Conservation (phyloP, 192 early-diverging fungal species). For the Rhizophagus clarus region DNA sequence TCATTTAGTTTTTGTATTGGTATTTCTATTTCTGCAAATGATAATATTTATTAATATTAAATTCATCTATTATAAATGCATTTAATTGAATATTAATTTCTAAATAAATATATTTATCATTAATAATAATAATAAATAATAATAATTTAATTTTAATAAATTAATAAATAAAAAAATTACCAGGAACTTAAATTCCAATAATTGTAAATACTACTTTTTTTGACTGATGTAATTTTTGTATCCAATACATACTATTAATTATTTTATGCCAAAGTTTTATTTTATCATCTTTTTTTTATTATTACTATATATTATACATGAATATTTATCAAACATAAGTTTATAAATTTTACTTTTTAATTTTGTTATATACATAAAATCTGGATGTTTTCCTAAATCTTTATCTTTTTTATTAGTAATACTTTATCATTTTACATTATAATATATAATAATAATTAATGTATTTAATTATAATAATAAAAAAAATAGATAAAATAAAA, state of each 20-base stretch:
- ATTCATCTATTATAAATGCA: too few relatives aligned
- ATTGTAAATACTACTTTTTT: background rate
- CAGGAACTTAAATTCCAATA: slow-evolving; percentile 3
- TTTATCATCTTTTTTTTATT: background rate
- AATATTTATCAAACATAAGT: slow-evolving; percentile 15
- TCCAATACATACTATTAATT: slow-evolving; percentile 8
- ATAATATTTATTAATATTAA: too few relatives aligned
- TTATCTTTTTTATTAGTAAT: slow-evolving; percentile 4
- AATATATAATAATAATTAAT: background rate
- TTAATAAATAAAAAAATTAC: too few relatives aligned
- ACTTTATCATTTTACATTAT: slow-evolving; percentile 20
- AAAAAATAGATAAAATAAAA: background rate
- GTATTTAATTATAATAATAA: background rate
- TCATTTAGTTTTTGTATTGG: too few relatives aligned
- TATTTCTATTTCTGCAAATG: too few relatives aligned
- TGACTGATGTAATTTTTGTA: background rate
- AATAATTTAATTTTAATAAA: too few relatives aligned
- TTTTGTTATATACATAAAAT: slow-evolving; percentile 15
- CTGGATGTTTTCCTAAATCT: slow-evolving; percentile 2
- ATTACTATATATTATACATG: background rate
- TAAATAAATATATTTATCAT: too few relatives aligned
- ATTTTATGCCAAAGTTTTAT: slow-evolving; percentile 1
- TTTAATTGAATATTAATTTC: too few relatives aligned
- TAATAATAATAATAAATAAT: too few relatives aligned
- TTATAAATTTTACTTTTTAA: slow-evolving; percentile 3